Evolutionary conservation across 805 yeast genomes (phyloP).

Genomic region (Candida adriatica): DNA sequence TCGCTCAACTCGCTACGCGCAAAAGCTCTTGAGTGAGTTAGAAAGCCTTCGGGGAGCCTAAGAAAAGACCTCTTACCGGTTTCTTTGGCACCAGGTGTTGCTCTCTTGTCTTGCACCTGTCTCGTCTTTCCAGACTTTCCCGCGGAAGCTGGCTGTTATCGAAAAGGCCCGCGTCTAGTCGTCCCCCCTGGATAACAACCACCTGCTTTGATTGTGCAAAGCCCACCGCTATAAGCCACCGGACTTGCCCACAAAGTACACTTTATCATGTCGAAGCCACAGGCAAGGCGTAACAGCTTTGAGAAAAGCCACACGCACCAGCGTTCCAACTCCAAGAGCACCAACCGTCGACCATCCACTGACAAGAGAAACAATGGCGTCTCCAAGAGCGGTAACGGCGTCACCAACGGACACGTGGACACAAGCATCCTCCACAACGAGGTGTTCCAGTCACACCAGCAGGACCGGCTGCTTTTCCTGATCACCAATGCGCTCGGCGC

Average conservation of each 20-base stretch:
- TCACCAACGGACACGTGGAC: slow-evolving; percentile 2
- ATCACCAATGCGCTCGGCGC: slow-evolving; percentile 56
- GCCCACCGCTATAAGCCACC: too few relatives aligned
- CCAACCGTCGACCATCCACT: slow-evolving; percentile 10
- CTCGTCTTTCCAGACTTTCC: too few relatives aligned
- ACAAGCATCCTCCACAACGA: slow-evolving; percentile 15
- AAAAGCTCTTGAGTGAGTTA: too few relatives aligned
- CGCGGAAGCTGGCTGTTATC: too few relatives aligned
- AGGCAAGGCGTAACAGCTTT: slow-evolving; percentile 5
- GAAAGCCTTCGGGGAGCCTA: too few relatives aligned
- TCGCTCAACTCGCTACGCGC: too few relatives aligned
- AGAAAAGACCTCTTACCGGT: too few relatives aligned
- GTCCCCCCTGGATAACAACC: too few relatives aligned
- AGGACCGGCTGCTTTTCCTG: slow-evolving; percentile 50
- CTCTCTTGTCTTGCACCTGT: too few relatives aligned
- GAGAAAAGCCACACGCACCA: slow-evolving; percentile 9
- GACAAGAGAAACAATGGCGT: slow-evolving; percentile 3
- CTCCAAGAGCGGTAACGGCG: slow-evolving; percentile 4
- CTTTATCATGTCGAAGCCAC: slow-evolving; percentile 11
- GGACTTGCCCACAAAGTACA: not conserved
- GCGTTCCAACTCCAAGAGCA: slow-evolving; percentile 14
- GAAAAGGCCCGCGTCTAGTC: too few relatives aligned
- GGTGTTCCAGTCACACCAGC: slow-evolving; percentile 24
- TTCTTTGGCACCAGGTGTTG: too few relatives aligned
- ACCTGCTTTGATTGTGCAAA: too few relatives aligned